phyloP scores from a whole-genome alignment of 164 flowering plant species.

The Berberis thunbergii region DNA sequence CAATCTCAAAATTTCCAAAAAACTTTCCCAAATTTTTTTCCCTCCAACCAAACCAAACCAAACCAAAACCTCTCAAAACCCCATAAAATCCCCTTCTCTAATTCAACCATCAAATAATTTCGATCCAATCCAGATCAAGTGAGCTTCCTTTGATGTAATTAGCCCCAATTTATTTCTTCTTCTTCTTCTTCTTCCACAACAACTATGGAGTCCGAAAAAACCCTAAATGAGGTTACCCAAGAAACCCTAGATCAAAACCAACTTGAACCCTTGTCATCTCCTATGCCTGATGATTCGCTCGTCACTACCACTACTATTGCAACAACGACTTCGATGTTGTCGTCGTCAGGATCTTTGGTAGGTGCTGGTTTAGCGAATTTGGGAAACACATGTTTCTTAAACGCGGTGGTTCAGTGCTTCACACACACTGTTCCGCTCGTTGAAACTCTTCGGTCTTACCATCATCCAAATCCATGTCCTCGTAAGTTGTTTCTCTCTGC shows the following conservation, averaged over 20 bases:
- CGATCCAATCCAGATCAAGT: too few relatives aligned
- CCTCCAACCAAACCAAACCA: background rate
- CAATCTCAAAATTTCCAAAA: conserved; percentile 2
- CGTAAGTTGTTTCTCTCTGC: conserved; percentile 20
- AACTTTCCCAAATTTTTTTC: conserved; percentile 1
- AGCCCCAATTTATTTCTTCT: too few relatives aligned
- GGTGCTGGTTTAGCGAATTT: conserved; percentile 76
- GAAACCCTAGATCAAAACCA: too few relatives aligned
- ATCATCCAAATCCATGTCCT: conserved; percentile 30
- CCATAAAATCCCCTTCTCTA: background rate
- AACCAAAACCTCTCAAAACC: background rate
- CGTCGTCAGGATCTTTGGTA: conserved; percentile 16
- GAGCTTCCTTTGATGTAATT: too few relatives aligned
- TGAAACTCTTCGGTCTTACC: conserved; percentile 32
- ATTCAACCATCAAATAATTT: too few relatives aligned
- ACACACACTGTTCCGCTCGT: conserved; percentile 72
- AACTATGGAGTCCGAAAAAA: too few relatives aligned
- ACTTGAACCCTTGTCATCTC: too few relatives aligned
- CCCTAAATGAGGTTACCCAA: too few relatives aligned
- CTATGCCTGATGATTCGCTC: too few relatives aligned
- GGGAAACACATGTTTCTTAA: conserved; percentile 83
- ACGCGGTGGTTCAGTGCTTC: conserved; percentile 72
- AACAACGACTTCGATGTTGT: background rate
- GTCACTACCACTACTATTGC: background rate
- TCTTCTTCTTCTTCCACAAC: too few relatives aligned